These are phyloP conservation scores for Peltaster fructicola DNA, from an alignment of 2,329 filamentous ascomycete genomes.

Conservation along the genomic window DNA sequence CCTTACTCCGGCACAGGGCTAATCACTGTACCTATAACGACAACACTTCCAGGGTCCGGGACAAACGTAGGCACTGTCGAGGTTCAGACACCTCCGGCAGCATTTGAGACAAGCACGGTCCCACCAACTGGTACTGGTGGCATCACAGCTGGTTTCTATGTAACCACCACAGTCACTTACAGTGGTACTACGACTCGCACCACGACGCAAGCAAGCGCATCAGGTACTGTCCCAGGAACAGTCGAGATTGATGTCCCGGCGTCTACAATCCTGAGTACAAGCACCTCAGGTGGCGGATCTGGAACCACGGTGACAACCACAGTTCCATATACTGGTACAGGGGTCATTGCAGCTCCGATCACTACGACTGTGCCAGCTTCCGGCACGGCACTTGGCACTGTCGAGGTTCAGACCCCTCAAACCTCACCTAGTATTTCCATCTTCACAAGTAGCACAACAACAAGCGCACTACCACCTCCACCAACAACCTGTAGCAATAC, in stretches of 20 bases:
- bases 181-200: constrained; percentile 4
- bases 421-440: too few species aligned
- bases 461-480: too few species aligned
- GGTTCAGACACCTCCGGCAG: constrained; percentile 1
- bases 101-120: constrained; percentile 1
- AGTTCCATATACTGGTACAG: constrained; percentile 2
- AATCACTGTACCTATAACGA: constrained; percentile 4
- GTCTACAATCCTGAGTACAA: constrained; percentile 2
- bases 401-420: constrained; percentile 5
- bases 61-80: constrained; percentile 1
- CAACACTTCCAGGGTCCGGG: constrained; percentile 2
- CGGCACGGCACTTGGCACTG: constrained; percentile 5
- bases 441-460: too few species aligned
- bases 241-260: constrained; percentile 1
- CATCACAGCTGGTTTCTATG: constrained; percentile 3
- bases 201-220: constrained; percentile 1
- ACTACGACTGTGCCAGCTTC: constrained; percentile 6
- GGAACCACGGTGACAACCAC: constrained; percentile 3
- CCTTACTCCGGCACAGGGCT: constrained; percentile 2
- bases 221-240: constrained; percentile 1
- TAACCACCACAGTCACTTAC: constrained; percentile 3
- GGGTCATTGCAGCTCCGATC: constrained; percentile 3
- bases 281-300: too few species aligned
- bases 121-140: constrained; percentile 1
- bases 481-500: too few species aligned